Percentiles rank a stretch among this genome's conserved stretches.
Evolutionary conservation across 257 asterid species (phyloP).

Genomic region (Solanum appendiculatum): DNA sequence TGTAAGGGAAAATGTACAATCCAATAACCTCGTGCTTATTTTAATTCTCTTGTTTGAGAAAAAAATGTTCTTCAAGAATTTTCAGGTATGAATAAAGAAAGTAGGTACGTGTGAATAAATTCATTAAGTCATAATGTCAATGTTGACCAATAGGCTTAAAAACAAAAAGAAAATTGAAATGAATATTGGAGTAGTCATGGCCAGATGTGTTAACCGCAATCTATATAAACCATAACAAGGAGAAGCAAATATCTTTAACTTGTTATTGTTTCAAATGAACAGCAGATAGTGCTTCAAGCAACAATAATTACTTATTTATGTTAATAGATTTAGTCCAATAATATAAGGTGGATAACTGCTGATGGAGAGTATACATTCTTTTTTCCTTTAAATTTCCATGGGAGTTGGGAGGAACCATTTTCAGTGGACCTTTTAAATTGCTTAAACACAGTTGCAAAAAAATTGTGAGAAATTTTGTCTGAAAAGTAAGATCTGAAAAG

Average conservation of each 20-base stretch:
- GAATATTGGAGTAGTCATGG: not conserved
- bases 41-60: not conserved
- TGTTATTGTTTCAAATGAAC: not conserved
- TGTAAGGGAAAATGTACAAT: not conserved
- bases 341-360: not conserved
- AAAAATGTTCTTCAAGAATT: not conserved
- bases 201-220: not conserved
- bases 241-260: not conserved
- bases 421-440: not conserved
- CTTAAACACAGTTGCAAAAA: not conserved
- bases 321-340: not conserved
- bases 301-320: not conserved
- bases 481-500: not conserved
- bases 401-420: not conserved
- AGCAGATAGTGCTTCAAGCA: not conserved
- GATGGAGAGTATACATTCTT: not conserved
- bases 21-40: not conserved
- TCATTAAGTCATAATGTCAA: not conserved
- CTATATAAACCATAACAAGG: not conserved
- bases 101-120: not conserved
- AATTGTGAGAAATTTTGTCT: not conserved
- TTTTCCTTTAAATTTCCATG: not conserved
- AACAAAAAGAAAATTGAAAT: not conserved
- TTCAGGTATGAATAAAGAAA: not conserved
- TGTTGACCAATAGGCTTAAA: not conserved